Evolutionary conservation across 257 asterid species (phyloP).

Genomic region (Salvia hispanica): DNA sequence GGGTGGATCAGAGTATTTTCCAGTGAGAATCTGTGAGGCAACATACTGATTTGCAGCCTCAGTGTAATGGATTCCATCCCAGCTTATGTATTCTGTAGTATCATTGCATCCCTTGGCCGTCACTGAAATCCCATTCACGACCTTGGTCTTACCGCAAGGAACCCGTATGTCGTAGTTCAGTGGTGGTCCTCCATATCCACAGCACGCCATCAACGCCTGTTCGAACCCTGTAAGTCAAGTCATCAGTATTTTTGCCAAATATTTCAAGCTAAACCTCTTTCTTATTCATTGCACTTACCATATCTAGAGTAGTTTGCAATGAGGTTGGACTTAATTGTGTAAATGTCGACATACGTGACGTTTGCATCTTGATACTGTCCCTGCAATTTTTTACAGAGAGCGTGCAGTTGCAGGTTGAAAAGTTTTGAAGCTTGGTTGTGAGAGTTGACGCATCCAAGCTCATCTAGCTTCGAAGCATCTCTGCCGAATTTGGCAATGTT

Average conservation of each 20-base stretch:
- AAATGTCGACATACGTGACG: slow-evolving; percentile 67
- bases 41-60: slow-evolving; percentile 89
- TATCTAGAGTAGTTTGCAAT: slow-evolving; percentile 72
- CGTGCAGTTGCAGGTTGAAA: slow-evolving; percentile 76
- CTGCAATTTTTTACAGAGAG: slow-evolving; percentile 73
- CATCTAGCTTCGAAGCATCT: slow-evolving; percentile 85
- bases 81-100: slow-evolving; percentile 70
- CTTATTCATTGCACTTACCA: slow-evolving; percentile 49
- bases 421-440: slow-evolving; percentile 88
- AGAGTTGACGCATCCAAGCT: slow-evolving; percentile 77
- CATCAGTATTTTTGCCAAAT: background rate
- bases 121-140: slow-evolving; percentile 66
- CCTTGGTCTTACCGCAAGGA: slow-evolving; percentile 79
- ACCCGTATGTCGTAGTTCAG: slow-evolving; percentile 78
- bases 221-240: slow-evolving; percentile 63
- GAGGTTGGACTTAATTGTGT: slow-evolving; percentile 79
- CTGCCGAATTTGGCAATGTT: slow-evolving; percentile 78
- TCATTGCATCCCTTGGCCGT: slow-evolving; percentile 84
- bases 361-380: slow-evolving; percentile 72
- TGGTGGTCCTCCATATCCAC: slow-evolving; percentile 96
- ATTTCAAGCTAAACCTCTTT: background rate
- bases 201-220: slow-evolving; percentile 87
- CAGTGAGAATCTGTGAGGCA: slow-evolving; percentile 75
- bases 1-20: slow-evolving; percentile 85
- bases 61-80: slow-evolving; percentile 96